Evolutionary conservation across 176 grass and related monocot genomes (phyloP).

Genomic region (Guadua angustifolia): DNA sequence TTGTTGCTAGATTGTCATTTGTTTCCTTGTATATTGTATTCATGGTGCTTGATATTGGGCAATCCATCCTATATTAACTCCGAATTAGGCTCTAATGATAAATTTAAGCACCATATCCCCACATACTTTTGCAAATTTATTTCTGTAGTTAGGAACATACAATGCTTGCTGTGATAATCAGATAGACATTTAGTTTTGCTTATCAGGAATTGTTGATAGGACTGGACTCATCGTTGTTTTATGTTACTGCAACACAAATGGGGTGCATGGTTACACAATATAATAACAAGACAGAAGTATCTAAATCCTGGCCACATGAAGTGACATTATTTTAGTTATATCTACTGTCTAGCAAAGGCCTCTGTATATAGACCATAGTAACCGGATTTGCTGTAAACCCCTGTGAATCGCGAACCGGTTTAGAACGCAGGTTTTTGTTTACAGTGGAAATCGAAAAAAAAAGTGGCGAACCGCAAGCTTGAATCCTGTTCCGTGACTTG

Average conservation of each 20-base stretch:
- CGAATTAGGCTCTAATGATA: background rate
- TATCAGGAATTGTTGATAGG: constrained; percentile 20
- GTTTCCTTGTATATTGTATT: constrained; percentile 10
- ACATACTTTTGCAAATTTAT: constrained; percentile 7
- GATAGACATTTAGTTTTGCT: constrained; percentile 23
- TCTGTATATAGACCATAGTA: background rate
- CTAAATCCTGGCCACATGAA: background rate
- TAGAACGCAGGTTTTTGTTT: no score
- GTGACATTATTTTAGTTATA: background rate
- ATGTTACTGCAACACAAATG: constrained; percentile 8
- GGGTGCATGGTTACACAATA: background rate
- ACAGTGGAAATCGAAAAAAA: no score
- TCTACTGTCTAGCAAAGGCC: background rate
- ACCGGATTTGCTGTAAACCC: no score
- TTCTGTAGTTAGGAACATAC: background rate
- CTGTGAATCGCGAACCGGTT: no score
- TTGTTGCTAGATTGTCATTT: constrained; percentile 2
- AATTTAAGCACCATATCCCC: background rate
- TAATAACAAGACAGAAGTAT: background rate
- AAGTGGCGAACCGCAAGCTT: no score
- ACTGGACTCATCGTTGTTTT: background rate
- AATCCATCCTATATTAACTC: constrained; percentile 9
- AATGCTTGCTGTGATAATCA: background rate
- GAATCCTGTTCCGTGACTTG: no score
- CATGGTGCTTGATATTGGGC: background rate